These are phyloP conservation scores for Viridothelium virens DNA, from an alignment of 495 filamentous ascomycete genomes.

Conservation along the genomic window DNA sequence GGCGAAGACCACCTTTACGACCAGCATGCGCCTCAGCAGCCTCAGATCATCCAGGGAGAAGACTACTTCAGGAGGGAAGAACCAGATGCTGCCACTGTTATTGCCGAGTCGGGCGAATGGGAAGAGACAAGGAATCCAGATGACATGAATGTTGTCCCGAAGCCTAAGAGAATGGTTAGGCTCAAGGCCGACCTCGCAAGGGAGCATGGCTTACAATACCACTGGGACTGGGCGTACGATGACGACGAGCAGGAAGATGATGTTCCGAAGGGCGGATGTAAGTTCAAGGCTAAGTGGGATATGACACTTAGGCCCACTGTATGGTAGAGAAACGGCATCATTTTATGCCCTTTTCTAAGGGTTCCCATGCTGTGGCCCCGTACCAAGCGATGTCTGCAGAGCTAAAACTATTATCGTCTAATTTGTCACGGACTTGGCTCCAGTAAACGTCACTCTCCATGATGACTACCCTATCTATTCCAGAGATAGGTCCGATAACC, in stretches of 20 bases:
- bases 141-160: background rate
- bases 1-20: background rate
- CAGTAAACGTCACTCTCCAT: constrained; percentile 43
- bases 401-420: background rate
- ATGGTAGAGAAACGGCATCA: background rate
- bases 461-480: constrained; percentile 40
- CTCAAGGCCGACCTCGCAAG: background rate
- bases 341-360: background rate
- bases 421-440: constrained; percentile 20
- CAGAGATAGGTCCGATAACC: constrained; percentile 43
- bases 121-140: background rate
- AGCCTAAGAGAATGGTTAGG: background rate
- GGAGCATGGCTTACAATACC: background rate
- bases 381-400: background rate
- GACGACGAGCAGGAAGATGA: background rate
- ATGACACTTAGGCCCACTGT: background rate
- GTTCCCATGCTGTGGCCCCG: background rate
- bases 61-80: background rate
- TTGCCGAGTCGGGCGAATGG: background rate
- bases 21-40: background rate
- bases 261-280: background rate
- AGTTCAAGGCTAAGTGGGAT: background rate
- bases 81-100: background rate
- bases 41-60: background rate
- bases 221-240: background rate